phyloP scores from a whole-genome alignment of 2,329 filamentous ascomycete genomes.

The Onygenales sp. region DNA sequence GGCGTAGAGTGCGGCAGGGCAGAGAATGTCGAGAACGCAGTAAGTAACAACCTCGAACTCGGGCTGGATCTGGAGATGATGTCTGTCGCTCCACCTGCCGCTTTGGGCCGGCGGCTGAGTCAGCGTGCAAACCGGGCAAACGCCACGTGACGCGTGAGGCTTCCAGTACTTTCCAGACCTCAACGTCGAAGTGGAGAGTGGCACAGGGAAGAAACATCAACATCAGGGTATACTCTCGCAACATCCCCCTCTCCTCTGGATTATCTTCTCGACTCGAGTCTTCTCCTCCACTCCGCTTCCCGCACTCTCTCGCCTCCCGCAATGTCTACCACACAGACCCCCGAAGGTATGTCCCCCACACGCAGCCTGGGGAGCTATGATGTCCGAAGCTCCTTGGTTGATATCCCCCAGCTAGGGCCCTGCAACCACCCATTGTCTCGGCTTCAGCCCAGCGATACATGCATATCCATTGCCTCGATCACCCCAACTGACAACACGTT shows the following conservation, averaged over 20 bases:
- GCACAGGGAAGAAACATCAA: conserved; percentile 16
- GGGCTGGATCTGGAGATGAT: too few species aligned
- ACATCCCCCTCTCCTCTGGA: conserved; percentile 9
- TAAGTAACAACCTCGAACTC: too few species aligned
- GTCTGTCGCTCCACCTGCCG: too few species aligned
- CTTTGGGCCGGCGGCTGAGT: neutral
- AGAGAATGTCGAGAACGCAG: too few species aligned
- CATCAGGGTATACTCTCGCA: conserved; percentile 12
- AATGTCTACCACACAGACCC: conserved; percentile 28
- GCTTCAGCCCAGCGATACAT: neutral
- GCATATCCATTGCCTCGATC: neutral
- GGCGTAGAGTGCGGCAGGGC: too few species aligned
- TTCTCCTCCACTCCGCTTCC: conserved; percentile 7
- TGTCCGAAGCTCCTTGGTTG: neutral
- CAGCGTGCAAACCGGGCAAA: neutral
- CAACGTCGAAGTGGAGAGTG: conserved; percentile 14
- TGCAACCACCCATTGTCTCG: neutral
- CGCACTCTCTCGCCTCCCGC: conserved; percentile 14
- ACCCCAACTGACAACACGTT: neutral
- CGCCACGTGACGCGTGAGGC: conserved; percentile 3
- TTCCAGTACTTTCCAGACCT: conserved; percentile 34
- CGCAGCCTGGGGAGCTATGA: neutral
- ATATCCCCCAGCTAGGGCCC: neutral
- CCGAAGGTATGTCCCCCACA: conserved; percentile 32
- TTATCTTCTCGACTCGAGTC: conserved; percentile 6